These are phyloP conservation scores for Megacollybia marginata DNA, from an alignment of 768 basidiomycete genomes.

Conservation along the genomic window DNA sequence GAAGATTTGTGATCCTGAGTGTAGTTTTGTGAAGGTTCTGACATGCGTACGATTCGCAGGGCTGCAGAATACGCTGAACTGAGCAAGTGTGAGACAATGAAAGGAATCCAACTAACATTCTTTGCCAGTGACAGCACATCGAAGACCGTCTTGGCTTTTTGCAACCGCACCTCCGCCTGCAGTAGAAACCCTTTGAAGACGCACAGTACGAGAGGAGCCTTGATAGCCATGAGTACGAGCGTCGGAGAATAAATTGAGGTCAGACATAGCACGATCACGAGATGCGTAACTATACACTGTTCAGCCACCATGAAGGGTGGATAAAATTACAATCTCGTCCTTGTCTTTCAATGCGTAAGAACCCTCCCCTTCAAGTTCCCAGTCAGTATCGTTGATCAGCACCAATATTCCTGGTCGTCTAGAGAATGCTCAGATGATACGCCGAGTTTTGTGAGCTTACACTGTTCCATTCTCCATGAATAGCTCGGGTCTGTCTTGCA, in stretches of 20 bases:
- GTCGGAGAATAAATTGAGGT: slow-evolving; percentile 23
- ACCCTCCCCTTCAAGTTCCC: slow-evolving; percentile 95
- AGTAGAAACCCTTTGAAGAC: slow-evolving; percentile 50
- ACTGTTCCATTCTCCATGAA: slow-evolving; percentile 85
- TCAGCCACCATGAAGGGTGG: slow-evolving; percentile 88
- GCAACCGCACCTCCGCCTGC: slow-evolving; percentile 62
- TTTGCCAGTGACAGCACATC: slow-evolving; percentile 72
- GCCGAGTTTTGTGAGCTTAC: slow-evolving; percentile 34
- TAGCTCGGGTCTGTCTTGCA: slow-evolving; percentile 81
- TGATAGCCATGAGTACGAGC: slow-evolving; percentile 26
- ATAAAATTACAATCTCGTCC: slow-evolving; percentile 96
- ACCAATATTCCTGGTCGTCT: slow-evolving; percentile 97
- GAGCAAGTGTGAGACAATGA: background rate
- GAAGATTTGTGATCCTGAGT: slow-evolving; percentile 42
- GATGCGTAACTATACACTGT: background rate
- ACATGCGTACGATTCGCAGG: slow-evolving; percentile 52
- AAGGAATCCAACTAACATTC: slow-evolving; percentile 53
- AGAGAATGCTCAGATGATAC: slow-evolving; percentile 1
- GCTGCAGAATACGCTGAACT: slow-evolving; percentile 26
- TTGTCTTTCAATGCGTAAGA: slow-evolving; percentile 68
- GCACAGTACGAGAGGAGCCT: slow-evolving; percentile 41
- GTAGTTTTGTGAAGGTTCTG: slow-evolving; percentile 32
- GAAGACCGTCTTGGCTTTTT: slow-evolving; percentile 54
- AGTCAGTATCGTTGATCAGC: slow-evolving; percentile 94
- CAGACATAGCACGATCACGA: too few relatives aligned